Evolutionary conservation across 305 asterid genomes (phyloP).

Genomic region (Fraxinus greggii): DNA sequence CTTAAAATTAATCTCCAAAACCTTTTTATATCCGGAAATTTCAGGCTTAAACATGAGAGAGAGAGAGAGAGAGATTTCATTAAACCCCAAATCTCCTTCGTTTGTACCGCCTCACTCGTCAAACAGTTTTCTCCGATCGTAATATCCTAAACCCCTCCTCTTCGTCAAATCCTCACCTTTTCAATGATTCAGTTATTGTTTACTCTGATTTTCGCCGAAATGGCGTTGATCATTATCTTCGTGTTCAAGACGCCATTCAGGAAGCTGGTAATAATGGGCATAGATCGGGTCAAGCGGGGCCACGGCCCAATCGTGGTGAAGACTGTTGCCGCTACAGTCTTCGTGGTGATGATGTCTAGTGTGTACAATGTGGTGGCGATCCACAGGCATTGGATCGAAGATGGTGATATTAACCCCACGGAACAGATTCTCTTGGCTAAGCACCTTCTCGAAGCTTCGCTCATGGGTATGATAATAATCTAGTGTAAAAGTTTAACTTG

Average conservation of each 20-base stretch:
- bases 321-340: constrained; percentile 62
- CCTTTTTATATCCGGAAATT: background rate
- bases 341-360: constrained; percentile 60
- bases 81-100: background rate
- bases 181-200: constrained; percentile 71
- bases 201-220: constrained; percentile 62
- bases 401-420: constrained; percentile 70
- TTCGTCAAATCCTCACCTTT: background rate
- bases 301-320: constrained; percentile 72
- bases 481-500: background rate
- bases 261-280: constrained; percentile 71
- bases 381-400: constrained; percentile 63
- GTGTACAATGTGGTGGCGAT: constrained; percentile 58
- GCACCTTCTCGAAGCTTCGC: constrained; percentile 83
- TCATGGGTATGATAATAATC: constrained; percentile 60
- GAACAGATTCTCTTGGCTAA: constrained; percentile 80
- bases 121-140: background rate
- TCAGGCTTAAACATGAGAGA: background rate
- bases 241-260: constrained; percentile 88
- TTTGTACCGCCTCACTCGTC: background rate
- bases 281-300: constrained; percentile 83
- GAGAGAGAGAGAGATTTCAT: background rate
- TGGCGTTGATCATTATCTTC: constrained; percentile 71
- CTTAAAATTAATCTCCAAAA: background rate
- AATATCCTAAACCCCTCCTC: background rate